Conservation (phyloP, 129 eudicot genomes). For the Mikania micrantha region DNA sequence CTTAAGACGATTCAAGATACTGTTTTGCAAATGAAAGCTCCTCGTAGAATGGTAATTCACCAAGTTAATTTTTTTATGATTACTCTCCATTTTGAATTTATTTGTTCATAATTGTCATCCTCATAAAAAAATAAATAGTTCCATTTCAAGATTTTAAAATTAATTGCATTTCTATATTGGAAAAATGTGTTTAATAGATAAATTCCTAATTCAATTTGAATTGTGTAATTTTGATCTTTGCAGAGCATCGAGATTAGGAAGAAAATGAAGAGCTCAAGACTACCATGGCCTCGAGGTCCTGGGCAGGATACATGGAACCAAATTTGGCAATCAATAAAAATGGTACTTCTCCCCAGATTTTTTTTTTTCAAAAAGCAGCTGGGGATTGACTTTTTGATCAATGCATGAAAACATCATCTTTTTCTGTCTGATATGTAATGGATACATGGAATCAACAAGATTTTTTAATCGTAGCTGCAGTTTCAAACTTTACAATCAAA, state of each 20-base stretch:
- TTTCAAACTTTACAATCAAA: conserved; percentile 5
- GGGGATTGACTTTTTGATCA: no score
- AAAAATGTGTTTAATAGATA: not conserved
- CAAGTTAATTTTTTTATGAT: not conserved
- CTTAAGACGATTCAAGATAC: conserved; percentile 35
- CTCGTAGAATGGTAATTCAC: conserved; percentile 37
- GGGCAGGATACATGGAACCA: conserved; percentile 38
- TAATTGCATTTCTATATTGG: not conserved
- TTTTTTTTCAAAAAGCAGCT: not conserved
- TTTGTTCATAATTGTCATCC: not conserved
- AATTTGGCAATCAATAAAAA: conserved; percentile 40
- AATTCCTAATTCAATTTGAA: not conserved
- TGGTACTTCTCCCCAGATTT: conserved; percentile 16
- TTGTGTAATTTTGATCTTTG: conserved; percentile 4
- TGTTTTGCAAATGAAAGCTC: conserved; percentile 41
- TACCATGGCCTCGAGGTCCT: conserved; percentile 42
- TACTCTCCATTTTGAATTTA: not conserved
- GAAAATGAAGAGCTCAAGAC: conserved; percentile 47
- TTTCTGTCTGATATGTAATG: no score
- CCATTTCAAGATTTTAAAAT: not conserved
- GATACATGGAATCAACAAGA: no score
- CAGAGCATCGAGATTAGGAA: conserved; percentile 40
- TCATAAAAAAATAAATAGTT: not conserved
- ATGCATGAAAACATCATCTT: no score
- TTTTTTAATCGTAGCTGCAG: not conserved